Percentiles rank a stretch among this genome's conserved stretches.
Conservation (phyloP, 108 stramenopile species). For the Cyclotella sp. region DNA sequence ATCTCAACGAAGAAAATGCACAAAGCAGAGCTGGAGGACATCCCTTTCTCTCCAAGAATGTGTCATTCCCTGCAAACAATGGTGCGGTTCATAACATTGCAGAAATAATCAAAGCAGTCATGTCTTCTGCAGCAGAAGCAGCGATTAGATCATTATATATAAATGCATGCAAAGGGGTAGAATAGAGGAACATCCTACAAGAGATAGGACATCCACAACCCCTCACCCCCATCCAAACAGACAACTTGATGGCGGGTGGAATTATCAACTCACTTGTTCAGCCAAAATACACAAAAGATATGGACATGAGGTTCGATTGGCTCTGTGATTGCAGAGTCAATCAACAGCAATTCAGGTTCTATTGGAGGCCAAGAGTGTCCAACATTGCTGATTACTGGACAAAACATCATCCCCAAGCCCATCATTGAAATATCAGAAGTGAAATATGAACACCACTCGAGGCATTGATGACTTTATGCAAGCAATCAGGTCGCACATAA, state of each 20-base stretch:
- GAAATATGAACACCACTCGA: background rate
- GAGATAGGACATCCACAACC: constrained; percentile 43
- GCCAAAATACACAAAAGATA: constrained; percentile 32
- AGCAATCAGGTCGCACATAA: background rate
- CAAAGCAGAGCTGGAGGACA: constrained; percentile 47
- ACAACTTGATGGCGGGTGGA: constrained; percentile 55
- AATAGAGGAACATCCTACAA: constrained; percentile 23
- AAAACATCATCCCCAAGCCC: constrained; percentile 15
- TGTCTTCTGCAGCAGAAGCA: constrained; percentile 52
- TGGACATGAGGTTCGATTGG: constrained; percentile 25
- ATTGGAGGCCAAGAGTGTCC: constrained; percentile 18
- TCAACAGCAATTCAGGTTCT: constrained; percentile 19
- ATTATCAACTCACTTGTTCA: constrained; percentile 51
- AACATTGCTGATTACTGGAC: background rate
- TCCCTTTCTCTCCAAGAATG: constrained; percentile 24
- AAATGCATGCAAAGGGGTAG: constrained; percentile 42
- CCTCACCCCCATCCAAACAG: constrained; percentile 30
- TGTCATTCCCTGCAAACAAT: constrained; percentile 27
- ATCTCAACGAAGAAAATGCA: constrained; percentile 10
- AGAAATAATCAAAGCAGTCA: constrained; percentile 38
- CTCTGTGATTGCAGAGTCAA: constrained; percentile 1
- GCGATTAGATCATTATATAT: constrained; percentile 45
- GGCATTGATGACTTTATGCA: background rate
- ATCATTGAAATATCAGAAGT: constrained; percentile 16
- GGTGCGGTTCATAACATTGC: constrained; percentile 30